Evolutionary conservation across 2,329 filamentous ascomycete genomes (phyloP), one percentile per base, ranked within the genome.

Genomic region (Exserohilum turcica): DNA sequence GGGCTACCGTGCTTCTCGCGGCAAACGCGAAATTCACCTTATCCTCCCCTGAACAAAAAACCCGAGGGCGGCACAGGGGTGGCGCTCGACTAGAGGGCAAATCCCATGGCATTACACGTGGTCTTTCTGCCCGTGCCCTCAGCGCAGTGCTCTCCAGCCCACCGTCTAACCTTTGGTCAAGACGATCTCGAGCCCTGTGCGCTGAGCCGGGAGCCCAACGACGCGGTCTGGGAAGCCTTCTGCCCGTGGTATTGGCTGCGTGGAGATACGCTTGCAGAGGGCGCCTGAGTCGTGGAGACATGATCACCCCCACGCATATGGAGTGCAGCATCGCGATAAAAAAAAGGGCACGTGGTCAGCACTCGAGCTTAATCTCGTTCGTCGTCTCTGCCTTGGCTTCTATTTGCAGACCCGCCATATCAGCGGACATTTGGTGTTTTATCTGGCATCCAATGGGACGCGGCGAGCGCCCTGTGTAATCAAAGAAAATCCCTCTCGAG

Each of bases 1-100:
- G 58, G 60, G 50, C 50, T 57, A 60, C 60, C 59, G 67, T 71
- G 68, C 67, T 69, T 69, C 62, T 64, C 69, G 68, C 68, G 70
- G 67, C 60, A 70, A 67, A 40, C 36, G 46, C 36, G 49, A 49
- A 53, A 49, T 53, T 45, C 21, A 28, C 33, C n/a, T n/a, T n/a
- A n/a, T n/a, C n/a, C 32, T 40, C n/a, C 44, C 48, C 38, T 47
- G 36, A 32, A 10, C 8, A 40, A 40, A 29, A 28, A 37, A 39
- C n/a, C 21, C 7, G 21, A 43, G 27, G 36, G 40, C 45, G 37
- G 37, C 38, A 15, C 48, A 47, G 36, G 47, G 36, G 47, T 33
- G 31, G 48, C 44, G 51, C 35, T 43, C 35, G 42, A 32, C 32
- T 53, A 31, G 29, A 33, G 43, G 43, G 39, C 35, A 48, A 49